A percentile compares a stretch with the other conserved stretches of the same genome.
phyloP scores from a whole-genome alignment of 2,329 filamentous ascomycete species.

The Alternaria sp. region DNA sequence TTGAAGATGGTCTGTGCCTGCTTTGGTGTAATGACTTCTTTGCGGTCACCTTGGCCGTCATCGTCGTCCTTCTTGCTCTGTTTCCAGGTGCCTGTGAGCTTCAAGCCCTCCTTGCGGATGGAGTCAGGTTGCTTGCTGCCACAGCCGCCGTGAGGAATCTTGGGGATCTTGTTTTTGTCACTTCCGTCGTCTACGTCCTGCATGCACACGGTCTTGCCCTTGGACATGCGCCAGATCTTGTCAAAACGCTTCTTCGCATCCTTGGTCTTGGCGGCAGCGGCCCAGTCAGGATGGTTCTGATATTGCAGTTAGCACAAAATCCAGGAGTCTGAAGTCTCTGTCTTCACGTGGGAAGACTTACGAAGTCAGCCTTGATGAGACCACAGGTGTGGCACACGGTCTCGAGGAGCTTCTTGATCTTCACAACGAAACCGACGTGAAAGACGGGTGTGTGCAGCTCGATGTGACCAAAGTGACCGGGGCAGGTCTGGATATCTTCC shows the following conservation, averaged over 20 bases:
- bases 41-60: slow-evolving; percentile 75
- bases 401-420: slow-evolving; percentile 99
- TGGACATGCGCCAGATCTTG: slow-evolving; percentile 89
- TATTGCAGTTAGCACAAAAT: slow-evolving; percentile 65
- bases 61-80: slow-evolving; percentile 74
- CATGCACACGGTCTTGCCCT: slow-evolving; percentile 85
- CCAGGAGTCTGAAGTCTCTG: slow-evolving; percentile 57
- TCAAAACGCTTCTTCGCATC: slow-evolving; percentile 96
- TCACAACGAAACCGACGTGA: slow-evolving; percentile 94
- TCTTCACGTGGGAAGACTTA: slow-evolving; percentile 77
- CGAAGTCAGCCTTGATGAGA: slow-evolving; percentile 96
- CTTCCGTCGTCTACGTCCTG: slow-evolving; percentile 71
- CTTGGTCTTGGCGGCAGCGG: slow-evolving; percentile 80
- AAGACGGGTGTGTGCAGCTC: slow-evolving; percentile 96
- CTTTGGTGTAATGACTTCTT: slow-evolving; percentile 82
- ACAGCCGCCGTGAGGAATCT: slow-evolving; percentile 80
- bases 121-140: slow-evolving; percentile 84
- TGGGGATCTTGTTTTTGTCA: slow-evolving; percentile 58
- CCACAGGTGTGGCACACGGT: slow-evolving; percentile 99
- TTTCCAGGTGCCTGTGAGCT: slow-evolving; percentile 80
- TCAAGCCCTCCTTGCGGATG: slow-evolving; percentile 86
- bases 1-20: slow-evolving; percentile 87
- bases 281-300: slow-evolving; percentile 79
- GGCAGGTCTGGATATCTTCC: slow-evolving; percentile 94
- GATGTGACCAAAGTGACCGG: slow-evolving; percentile 98